Conservation (phyloP, 805 yeast species). For the Candida maltosa region DNA sequence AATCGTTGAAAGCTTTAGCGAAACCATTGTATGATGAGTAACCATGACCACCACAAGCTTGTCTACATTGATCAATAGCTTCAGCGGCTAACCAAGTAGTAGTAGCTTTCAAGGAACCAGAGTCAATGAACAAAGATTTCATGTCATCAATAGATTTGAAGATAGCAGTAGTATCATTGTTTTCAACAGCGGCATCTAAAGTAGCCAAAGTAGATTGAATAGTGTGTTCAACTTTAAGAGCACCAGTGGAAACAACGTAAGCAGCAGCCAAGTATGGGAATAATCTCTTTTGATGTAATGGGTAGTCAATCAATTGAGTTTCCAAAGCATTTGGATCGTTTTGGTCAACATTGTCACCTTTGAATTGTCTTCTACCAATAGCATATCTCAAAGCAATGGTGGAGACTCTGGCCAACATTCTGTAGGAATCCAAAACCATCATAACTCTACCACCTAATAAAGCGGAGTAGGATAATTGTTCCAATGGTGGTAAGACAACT, state of each 20-base stretch:
- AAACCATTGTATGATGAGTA: slow-evolving; percentile 44
- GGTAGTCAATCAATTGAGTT: slow-evolving; percentile 42
- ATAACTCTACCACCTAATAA: slow-evolving; percentile 44
- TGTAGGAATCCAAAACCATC: slow-evolving; percentile 43
- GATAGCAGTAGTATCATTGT: slow-evolving; percentile 28
- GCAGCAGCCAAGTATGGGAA: slow-evolving; percentile 42
- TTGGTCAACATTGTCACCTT: slow-evolving; percentile 23
- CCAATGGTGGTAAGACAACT: slow-evolving; percentile 42
- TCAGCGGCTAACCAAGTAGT: slow-evolving; percentile 43
- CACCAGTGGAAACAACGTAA: slow-evolving; percentile 36
- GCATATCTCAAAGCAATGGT: slow-evolving; percentile 45
- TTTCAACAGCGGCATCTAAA: slow-evolving; percentile 36
- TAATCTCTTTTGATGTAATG: slow-evolving; percentile 44
- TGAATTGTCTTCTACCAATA: slow-evolving; percentile 45
- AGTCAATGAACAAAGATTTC: slow-evolving; percentile 42
- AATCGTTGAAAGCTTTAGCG: slow-evolving; percentile 42
- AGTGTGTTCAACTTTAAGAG: slow-evolving; percentile 34
- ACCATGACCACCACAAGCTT: slow-evolving; percentile 48
- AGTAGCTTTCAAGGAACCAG: slow-evolving; percentile 43
- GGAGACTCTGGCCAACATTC: slow-evolving; percentile 39
- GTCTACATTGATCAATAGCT: slow-evolving; percentile 40
- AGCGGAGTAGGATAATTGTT: slow-evolving; percentile 42
- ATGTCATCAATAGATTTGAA: slow-evolving; percentile 31
- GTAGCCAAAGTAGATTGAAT: slow-evolving; percentile 25
- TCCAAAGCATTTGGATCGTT: slow-evolving; percentile 23